phyloP scores from a whole-genome alignment of 1,284 basidiomycete genomes.

The Moesziomyces sp. region DNA sequence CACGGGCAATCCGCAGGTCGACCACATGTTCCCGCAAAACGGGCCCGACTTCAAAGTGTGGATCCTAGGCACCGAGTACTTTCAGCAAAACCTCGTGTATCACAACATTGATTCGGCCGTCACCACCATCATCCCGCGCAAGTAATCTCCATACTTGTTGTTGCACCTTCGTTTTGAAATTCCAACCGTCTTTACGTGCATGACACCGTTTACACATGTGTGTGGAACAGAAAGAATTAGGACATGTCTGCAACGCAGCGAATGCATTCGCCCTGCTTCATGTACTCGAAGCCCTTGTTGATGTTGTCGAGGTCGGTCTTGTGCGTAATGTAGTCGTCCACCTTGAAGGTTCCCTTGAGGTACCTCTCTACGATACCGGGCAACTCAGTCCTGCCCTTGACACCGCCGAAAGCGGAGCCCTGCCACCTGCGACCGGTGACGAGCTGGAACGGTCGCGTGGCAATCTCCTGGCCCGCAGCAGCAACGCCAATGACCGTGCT shows the following conservation, averaged over 20 bases:
- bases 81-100: constrained; percentile 37
- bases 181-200: not conserved
- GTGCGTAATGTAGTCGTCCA: constrained; percentile 70
- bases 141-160: not conserved
- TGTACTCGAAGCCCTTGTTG: constrained; percentile 89
- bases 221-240: not conserved
- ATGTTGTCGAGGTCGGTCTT: constrained; percentile 76
- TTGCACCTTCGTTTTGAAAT: not conserved
- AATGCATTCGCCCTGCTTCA: constrained; percentile 93
- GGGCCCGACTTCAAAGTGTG: constrained; percentile 25
- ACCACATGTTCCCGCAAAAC: constrained; percentile 28
- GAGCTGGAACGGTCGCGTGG: constrained; percentile 83
- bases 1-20: constrained; percentile 27
- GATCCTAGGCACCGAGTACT: constrained; percentile 37
- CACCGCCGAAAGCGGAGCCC: constrained; percentile 94
- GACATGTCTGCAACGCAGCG: constrained; percentile 73
- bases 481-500: constrained; percentile 84
- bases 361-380: constrained; percentile 65
- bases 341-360: constrained; percentile 64
- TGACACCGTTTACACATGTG: too few relatives aligned
- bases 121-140: constrained; percentile 23
- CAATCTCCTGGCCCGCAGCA: constrained; percentile 94
- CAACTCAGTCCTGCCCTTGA: constrained; percentile 91
- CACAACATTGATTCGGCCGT: constrained; percentile 26
- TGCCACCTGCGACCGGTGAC: constrained; percentile 97